Evolutionary conservation across 164 flowering plant species (phyloP), one percentile per base, ranked within the genome.

Genomic region (Aristolochia contorta): DNA sequence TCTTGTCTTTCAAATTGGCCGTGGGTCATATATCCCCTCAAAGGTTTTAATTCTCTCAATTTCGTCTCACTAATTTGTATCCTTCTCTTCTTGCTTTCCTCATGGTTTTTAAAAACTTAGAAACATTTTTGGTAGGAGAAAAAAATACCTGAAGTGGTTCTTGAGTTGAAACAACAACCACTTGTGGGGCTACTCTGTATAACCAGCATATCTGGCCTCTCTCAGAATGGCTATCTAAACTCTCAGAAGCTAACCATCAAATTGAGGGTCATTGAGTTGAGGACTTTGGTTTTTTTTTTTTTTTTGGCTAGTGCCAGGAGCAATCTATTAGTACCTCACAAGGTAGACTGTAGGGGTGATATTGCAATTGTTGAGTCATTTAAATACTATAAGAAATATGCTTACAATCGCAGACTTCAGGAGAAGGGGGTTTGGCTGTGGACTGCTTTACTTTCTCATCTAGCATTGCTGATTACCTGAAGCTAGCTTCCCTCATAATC

Each of bases 381-480:
- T 37, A 27, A 5, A 27, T 5, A 27, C 5, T 37, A 52, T 21
- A 30, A 62, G 20, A 43, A 22, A 3, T 18, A 59, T 24, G 16
- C 37, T 48, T 14, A 46, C 4, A 16, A 54, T 77, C 30, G 75
- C 76, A 89, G 93, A 79, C 71, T 27, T 86, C 82, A 47, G 88
- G 71, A 64, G 82, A 78, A 75, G 87, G 88, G 16, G 71, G 78
- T 15, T 45, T 85, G 27, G 75, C 62, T 54, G 88, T 87, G 12
- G 89, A 89, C 60, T 82, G 75, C 73, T 89, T 86, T 68, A 82
- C 88, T 32, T 89, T 89, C 63, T 89, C 97, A 9, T 78, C 95
- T 37, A 87, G 86, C 72, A 85, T 89, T 30, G 90, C 86, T 18
- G 86, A 87, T 30, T 61, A 80, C 71, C 61, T 89, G 59, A 80